Percentiles rank a stretch among this genome's conserved stretches.
Evolutionary conservation across 345 rosid genomes (phyloP).

Genomic region (Stellera chamaejasme): DNA sequence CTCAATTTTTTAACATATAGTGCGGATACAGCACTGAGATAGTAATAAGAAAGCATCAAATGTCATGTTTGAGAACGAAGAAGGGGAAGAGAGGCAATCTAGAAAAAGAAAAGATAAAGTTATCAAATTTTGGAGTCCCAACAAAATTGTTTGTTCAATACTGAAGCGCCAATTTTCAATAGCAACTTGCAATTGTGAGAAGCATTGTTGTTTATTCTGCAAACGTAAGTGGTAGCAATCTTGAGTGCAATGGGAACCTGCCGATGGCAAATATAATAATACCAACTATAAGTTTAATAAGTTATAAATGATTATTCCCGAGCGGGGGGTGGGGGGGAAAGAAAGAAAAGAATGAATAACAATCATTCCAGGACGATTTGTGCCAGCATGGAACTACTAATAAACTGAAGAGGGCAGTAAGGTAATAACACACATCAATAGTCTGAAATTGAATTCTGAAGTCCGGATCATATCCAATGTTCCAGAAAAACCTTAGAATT

Average conservation of each 20-base stretch:
- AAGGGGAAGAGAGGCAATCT: neutral
- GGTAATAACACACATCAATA: slow-evolving; percentile 16
- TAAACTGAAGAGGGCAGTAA: slow-evolving; percentile 20
- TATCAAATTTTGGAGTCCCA: neutral
- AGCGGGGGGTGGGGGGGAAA: too few relatives aligned
- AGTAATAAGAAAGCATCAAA: neutral
- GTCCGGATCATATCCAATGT: slow-evolving; percentile 16
- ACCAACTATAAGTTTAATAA: too few relatives aligned
- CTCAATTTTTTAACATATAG: neutral
- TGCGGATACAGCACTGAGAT: neutral
- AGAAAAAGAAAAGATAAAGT: neutral
- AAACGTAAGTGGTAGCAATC: too few relatives aligned
- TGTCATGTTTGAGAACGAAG: neutral
- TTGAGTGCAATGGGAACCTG: too few relatives aligned
- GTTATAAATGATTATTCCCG: too few relatives aligned
- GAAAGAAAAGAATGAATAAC: too few relatives aligned
- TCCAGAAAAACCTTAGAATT: slow-evolving; percentile 9
- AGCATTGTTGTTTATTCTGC: too few relatives aligned
- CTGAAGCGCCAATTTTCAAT: too few relatives aligned
- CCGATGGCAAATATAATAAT: too few relatives aligned
- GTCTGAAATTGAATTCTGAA: slow-evolving; percentile 13
- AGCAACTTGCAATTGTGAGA: too few relatives aligned
- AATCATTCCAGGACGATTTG: too few relatives aligned
- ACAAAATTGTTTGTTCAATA: neutral
- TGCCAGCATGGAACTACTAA: neutral